phyloP scores from a whole-genome alignment of 139 green algal species.

The Chlorella vulgaris region DNA sequence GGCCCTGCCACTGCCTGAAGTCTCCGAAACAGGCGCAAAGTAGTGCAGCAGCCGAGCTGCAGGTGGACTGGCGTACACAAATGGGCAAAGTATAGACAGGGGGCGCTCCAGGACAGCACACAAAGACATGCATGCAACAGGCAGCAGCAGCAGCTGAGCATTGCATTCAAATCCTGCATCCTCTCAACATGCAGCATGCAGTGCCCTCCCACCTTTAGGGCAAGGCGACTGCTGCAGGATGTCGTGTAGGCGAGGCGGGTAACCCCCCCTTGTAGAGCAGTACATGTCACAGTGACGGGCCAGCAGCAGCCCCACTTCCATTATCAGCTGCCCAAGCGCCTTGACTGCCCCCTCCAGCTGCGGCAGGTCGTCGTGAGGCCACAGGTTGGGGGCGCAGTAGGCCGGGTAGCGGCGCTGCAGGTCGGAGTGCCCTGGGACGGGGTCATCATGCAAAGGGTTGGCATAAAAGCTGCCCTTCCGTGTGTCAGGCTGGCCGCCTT shows the following conservation, averaged over 20 bases:
- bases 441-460: conserved; percentile 64
- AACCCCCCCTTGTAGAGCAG: neutral
- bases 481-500: conserved; percentile 56
- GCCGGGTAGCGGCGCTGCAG: conserved; percentile 43
- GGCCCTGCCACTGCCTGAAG: neutral
- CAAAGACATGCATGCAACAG: too few relatives aligned
- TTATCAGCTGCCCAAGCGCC: conserved; percentile 62
- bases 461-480: conserved; percentile 74
- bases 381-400: conserved; percentile 73
- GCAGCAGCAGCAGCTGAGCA: too few relatives aligned
- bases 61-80: neutral
- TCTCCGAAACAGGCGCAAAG: conserved; percentile 45
- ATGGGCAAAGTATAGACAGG: neutral
- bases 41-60: conserved; percentile 79
- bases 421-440: neutral
- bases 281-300: conserved; percentile 55
- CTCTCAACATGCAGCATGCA: too few relatives aligned
- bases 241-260: conserved; percentile 19
- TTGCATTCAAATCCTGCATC: too few relatives aligned
- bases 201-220: conserved; percentile 33
- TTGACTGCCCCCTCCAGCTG: conserved; percentile 73
- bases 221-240: conserved; percentile 43
- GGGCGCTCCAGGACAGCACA: too few relatives aligned
- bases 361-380: conserved; percentile 67
- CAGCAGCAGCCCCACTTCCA: conserved; percentile 60